Conservation (phyloP, 106 monocot species). For the Allium cepa region DNA sequence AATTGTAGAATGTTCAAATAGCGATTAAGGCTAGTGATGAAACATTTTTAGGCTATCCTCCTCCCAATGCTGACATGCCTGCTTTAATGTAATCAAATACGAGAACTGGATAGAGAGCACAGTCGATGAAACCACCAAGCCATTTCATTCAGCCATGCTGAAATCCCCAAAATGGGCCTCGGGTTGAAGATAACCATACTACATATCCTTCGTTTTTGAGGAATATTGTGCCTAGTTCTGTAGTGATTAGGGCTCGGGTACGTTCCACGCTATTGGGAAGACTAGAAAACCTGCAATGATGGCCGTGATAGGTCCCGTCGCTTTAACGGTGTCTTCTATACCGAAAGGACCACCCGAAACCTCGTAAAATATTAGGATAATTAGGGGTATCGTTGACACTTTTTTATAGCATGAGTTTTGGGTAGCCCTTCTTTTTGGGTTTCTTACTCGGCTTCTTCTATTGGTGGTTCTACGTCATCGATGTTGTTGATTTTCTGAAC, state of each 20-base stretch:
- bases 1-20: slow-evolving; percentile 26
- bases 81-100: slow-evolving; percentile 41
- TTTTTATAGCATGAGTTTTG: background rate
- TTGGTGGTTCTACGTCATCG: too few relatives aligned
- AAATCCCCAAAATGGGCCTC: slow-evolving; percentile 16
- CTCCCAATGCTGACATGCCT: slow-evolving; percentile 18
- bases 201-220: slow-evolving; percentile 37
- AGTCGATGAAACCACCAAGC: slow-evolving; percentile 33
- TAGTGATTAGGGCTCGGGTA: slow-evolving; percentile 35
- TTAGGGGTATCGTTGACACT: slow-evolving; percentile 26
- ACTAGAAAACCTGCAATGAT: slow-evolving; percentile 24
- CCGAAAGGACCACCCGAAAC: slow-evolving; percentile 5
- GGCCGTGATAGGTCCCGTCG: slow-evolving; percentile 24
- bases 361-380: slow-evolving; percentile 34
- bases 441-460: too few relatives aligned
- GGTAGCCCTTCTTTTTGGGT: too few relatives aligned
- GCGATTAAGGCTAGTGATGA: slow-evolving; percentile 16
- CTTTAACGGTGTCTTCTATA: slow-evolving; percentile 27
- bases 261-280: slow-evolving; percentile 34
- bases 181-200: slow-evolving; percentile 25
- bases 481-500: too few relatives aligned
- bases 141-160: slow-evolving; percentile 22
- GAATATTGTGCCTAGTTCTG: slow-evolving; percentile 42
- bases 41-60: slow-evolving; percentile 14
- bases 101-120: slow-evolving; percentile 31